Base-by-base conservation (phyloP, 2,329 filamentous ascomycete genomes). In the Sporothrix sp. region DNA sequence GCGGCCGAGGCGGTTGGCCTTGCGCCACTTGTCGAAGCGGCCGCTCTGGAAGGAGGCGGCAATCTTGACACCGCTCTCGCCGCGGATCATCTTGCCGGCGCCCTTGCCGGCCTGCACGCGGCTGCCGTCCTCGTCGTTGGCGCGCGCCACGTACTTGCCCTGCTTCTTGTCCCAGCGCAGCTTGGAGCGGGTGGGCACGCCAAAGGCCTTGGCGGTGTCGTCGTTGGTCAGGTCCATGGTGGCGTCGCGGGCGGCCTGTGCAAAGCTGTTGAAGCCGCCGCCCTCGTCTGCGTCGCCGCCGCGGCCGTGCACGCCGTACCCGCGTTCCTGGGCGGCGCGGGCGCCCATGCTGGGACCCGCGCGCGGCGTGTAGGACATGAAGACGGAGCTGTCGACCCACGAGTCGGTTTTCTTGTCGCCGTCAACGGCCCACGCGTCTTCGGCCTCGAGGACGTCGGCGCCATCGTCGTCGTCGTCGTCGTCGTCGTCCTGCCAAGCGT, bases 141-240 rank as follows among this genome's bases (percentile, higher is more conserved):
- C 82, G 32, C 87, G 81, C 11, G 87, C 75, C 32, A 98, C 91
- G 70, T 97, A 98, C 69, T 96, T 97, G 70, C 87, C 94, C 62
- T 82, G 80, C 68, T 95, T 95, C 72, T 94, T 91, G 71, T 98
- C 93, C 93, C 93, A 98, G 58, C 93, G 84, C 82, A 95, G 84
- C 58, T 82, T 79, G 44, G 82, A 69, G 59, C 82, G 84, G 42
- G 82, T 78, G 3, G 88, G 81, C 60, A 87, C 81, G 55, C 81
- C 89, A 65, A 96, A 94, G 1, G 79, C 76, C 63, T 87, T 86
- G 59, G 80, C 79, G 10, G 78, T 79, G 58, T 97, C 93, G 67
- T 98, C 93, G 63, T 89, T 89, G 54, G 79, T 84, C 11, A 98
- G 81, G 66, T 97, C 93, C 87, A 98, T 95, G 35, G 88, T 85